These are phyloP conservation scores for Malassezia cuniculi DNA, from an alignment of 1,284 basidiomycete genomes.

Conservation along the genomic window DNA sequence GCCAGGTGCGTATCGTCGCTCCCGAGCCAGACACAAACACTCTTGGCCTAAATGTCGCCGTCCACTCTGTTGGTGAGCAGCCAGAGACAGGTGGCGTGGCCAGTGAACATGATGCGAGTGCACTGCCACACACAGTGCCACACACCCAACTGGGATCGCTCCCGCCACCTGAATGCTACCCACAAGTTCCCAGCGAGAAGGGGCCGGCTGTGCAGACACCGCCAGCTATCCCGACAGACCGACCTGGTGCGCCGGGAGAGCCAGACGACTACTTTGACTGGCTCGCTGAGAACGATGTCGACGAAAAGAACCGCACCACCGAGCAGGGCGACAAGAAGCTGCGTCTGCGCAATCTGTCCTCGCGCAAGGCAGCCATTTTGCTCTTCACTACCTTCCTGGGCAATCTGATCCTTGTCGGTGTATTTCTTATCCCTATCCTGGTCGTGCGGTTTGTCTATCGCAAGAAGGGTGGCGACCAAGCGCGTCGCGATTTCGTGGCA, in stretches of 20 bases:
- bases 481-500: conserved; percentile 25
- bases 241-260: too few species aligned
- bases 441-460: conserved; percentile 36
- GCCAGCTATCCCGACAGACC: too few species aligned
- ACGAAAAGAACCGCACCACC: conserved; percentile 23
- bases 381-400: conserved; percentile 35
- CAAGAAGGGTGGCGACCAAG: conserved; percentile 10
- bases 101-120: too few species aligned
- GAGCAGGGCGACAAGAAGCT: conserved; percentile 24
- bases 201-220: too few species aligned
- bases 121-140: too few species aligned
- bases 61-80: too few species aligned
- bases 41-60: conserved; percentile 64
- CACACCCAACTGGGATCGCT: too few species aligned
- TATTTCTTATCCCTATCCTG: conserved; percentile 29
- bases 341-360: conserved; percentile 22
- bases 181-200: too few species aligned
- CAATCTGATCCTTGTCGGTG: conserved; percentile 29
- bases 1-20: too few species aligned
- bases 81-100: too few species aligned
- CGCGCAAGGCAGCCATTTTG: conserved; percentile 27
- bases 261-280: conserved; percentile 34
- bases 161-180: too few species aligned
- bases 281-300: conserved; percentile 35
- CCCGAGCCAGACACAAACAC: conserved; percentile 55